These are phyloP conservation scores for Vitis vinifera DNA, from an alignment of 164 flowering plant genomes.

Conservation along the genomic window ASM3070453v1 NC_081822.1:33568501-33569000, in stretches of 20 bases:
- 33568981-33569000: neutral
- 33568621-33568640: slow-evolving; percentile 8
- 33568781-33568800: neutral
- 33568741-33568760: too few relatives aligned
- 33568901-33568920: neutral
- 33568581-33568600: slow-evolving; percentile 12
- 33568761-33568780: neutral
- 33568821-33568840: slow-evolving; percentile 7
- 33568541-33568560: slow-evolving; percentile 5
- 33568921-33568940: neutral
- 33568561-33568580: slow-evolving; percentile 9
- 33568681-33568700: slow-evolving; percentile 14
- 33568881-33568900: neutral
- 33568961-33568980: neutral
- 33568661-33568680: neutral
- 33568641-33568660: slow-evolving; percentile 2
- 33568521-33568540: slow-evolving; percentile 10
- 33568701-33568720: neutral
- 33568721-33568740: neutral
- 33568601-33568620: slow-evolving; percentile 12
- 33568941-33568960: neutral
- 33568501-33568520: slow-evolving; percentile 3
- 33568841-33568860: slow-evolving; percentile 17
- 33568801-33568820: slow-evolving; percentile 10
- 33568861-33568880: slow-evolving; percentile 3